Evolutionary conservation across 192 early-diverging fungal genomes (phyloP), one percentile per base, ranked within the genome.

Genomic region (Coemansia sp.): DNA sequence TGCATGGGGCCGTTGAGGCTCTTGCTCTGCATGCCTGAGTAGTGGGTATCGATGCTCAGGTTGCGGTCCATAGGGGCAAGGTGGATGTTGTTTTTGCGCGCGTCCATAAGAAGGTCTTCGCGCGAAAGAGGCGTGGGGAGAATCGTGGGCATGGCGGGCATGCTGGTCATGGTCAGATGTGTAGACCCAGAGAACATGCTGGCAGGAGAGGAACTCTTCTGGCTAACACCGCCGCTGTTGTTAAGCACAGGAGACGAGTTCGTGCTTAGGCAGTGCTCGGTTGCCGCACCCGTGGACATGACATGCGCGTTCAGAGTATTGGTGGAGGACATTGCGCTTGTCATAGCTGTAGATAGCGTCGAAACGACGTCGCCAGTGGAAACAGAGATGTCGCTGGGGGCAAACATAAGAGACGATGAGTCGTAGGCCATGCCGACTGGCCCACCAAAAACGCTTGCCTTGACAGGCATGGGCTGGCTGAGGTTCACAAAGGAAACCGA

Each of bases 201-300:
- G 0, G 39, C 30, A 2, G 67, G 67, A 6, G 67, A 69, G 11
- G 60, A 20, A 48, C 47, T 60, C 19, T 50, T 20, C 20, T 66
- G 47, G 39, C 57, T 39, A 2, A 61, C 29, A n/a, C 60, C 8
- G 16, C n/a, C 58, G 25, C 36, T 61, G 25, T 65, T 58, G 28
- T 46, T 24, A 42, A 64, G 61, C 14, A 34, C 16, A 3, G 73
- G 67, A 45, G 73, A 75, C 13, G 73, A 64, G 23, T 69, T 24
- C 1, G 30, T 53, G 63, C 67, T 62, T 28, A 48, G 49, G 55
- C 42, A 50, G 51, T 47, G 58, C 36, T 50, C 66, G 9, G 22
- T 51, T 3, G 67, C 59, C 6, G 63, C 67, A 23, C 58, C 52
- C 0, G 66, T 56, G 3, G 60, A 48, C 7, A 67, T 61, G 4